Evolutionary conservation across 1,284 basidiomycete genomes (phyloP).

Genomic region (Sphaerobolus stellatus): DNA sequence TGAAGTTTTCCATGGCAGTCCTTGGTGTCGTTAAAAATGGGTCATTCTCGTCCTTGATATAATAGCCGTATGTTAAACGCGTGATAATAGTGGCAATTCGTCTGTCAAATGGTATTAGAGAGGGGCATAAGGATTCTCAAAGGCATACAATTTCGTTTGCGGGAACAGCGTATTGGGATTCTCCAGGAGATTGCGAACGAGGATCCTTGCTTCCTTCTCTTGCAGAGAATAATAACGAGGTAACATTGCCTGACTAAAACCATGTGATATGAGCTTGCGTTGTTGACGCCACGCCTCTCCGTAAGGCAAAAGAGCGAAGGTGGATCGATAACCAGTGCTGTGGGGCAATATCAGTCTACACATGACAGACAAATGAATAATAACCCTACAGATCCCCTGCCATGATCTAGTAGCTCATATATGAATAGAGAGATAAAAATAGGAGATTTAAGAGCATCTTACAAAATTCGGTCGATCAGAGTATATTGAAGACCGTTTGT

Average conservation of each 20-base stretch:
- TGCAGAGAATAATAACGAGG: not conserved
- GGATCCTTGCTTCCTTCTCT: not conserved
- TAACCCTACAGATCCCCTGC: conserved; percentile 48
- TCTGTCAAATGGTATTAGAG: not conserved
- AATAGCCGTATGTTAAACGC: conserved; percentile 36
- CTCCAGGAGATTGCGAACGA: no score
- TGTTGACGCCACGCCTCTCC: not conserved
- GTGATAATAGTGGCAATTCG: conserved; percentile 30
- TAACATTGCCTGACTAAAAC: not conserved
- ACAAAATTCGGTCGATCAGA: conserved; percentile 63
- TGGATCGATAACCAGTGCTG: not conserved
- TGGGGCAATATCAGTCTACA: not conserved
- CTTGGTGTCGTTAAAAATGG: conserved; percentile 31
- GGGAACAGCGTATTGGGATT: not conserved
- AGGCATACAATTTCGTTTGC: no score
- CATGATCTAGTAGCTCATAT: conserved; percentile 47
- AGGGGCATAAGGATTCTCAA: no score
- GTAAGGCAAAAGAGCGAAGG: not conserved
- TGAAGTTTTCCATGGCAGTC: conserved; percentile 30
- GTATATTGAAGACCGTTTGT: conserved; percentile 66
- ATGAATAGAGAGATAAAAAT: not conserved
- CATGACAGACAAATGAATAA: not conserved
- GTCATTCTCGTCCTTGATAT: conserved; percentile 30
- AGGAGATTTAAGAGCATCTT: not conserved
- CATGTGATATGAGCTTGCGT: not conserved